Evolutionary conservation across 257 asterid genomes (phyloP).

Genomic region (Voacanga thouarsii): DNA sequence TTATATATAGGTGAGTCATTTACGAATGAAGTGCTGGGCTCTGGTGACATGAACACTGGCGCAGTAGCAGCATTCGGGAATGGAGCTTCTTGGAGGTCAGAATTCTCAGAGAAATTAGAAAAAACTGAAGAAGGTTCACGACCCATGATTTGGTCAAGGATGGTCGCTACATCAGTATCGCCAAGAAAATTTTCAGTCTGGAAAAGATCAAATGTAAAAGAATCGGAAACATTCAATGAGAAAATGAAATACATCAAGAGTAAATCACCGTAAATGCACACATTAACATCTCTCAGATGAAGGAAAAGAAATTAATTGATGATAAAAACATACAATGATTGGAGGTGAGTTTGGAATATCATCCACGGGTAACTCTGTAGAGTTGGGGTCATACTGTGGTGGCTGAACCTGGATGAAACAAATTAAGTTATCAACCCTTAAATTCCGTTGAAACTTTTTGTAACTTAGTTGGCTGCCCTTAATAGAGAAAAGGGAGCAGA

Average conservation of each 20-base stretch:
- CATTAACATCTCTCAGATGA: not conserved
- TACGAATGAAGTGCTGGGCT: not conserved
- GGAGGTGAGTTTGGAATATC: not conserved
- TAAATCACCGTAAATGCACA: not conserved
- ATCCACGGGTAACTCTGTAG: not conserved
- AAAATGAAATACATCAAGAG: not conserved
- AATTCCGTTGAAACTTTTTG: not conserved
- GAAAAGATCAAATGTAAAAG: not conserved
- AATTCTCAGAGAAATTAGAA: not conserved
- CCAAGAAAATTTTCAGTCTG: not conserved
- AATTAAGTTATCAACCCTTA: not conserved
- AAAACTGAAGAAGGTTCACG: not conserved
- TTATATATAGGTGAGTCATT: not conserved
- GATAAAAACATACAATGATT: not conserved
- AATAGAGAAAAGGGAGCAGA: not conserved
- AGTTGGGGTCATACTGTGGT: not conserved
- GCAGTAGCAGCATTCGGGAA: not conserved
- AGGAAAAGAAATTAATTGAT: not conserved
- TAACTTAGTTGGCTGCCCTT: not conserved
- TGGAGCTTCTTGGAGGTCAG: not conserved
- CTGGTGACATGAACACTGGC: not conserved
- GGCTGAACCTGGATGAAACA: not conserved
- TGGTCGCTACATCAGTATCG: not conserved
- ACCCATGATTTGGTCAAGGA: conserved; percentile 4
- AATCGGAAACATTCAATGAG: not conserved